phyloP scores from a whole-genome alignment of 495 filamentous ascomycete species.

The Rhypophila decipiens region DNA sequence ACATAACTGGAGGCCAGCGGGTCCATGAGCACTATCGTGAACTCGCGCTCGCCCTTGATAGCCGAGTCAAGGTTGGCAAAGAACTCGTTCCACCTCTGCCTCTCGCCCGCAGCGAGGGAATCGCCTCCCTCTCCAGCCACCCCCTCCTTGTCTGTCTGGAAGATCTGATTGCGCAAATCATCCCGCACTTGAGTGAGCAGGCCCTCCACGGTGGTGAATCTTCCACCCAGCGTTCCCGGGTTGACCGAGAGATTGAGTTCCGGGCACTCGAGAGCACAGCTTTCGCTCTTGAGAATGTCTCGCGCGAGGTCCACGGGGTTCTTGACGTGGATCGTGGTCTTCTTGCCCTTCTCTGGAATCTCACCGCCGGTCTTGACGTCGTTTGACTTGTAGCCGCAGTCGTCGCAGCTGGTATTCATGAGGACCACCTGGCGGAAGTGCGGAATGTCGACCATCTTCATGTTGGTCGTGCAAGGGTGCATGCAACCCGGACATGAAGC shows the following conservation, averaged over 20 bases:
- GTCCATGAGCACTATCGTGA: constrained; percentile 80
- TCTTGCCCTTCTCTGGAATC: constrained; percentile 79
- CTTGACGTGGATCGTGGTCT: constrained; percentile 71
- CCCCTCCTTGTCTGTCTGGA: constrained; percentile 54
- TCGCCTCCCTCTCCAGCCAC: constrained; percentile 48
- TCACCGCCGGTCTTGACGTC: constrained; percentile 96
- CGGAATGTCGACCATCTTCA: constrained; percentile 95
- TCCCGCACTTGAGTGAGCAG: constrained; percentile 88
- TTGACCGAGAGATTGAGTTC: constrained; percentile 79
- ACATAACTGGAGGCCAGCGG: constrained; percentile 89
- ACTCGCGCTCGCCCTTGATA: constrained; percentile 74
- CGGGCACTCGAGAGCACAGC: constrained; percentile 73
- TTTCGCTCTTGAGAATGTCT: constrained; percentile 96
- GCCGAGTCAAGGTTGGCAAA: constrained; percentile 69
- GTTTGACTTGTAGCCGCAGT: constrained; percentile 90
- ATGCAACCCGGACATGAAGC: constrained; percentile 86
- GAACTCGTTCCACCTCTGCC: constrained; percentile 70
- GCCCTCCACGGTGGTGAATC: constrained; percentile 95
- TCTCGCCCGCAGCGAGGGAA: constrained; percentile 57
- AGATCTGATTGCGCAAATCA: constrained; percentile 79
- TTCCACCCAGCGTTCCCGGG: constrained; percentile 88
- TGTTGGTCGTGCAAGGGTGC: constrained; percentile 74
- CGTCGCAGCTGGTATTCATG: constrained; percentile 79
- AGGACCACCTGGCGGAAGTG: constrained; percentile 93
- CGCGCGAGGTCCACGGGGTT: constrained; percentile 71